Percentiles rank a stretch among this genome's conserved stretches.
Conservation (phyloP, 169 alveolate species). For the Plasmodium gallinaceum region DNA sequence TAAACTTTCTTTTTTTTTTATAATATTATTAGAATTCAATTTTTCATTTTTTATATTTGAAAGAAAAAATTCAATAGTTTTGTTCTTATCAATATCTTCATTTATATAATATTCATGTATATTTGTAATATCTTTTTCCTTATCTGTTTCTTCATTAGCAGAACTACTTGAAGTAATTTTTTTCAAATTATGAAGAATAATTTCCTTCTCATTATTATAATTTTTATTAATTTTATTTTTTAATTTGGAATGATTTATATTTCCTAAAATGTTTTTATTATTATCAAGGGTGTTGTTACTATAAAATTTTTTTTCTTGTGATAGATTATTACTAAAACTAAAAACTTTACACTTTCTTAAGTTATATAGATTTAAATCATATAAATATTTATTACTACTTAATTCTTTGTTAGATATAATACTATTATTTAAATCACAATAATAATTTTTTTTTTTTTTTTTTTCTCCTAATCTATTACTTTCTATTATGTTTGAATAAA, state of each 20-base stretch:
- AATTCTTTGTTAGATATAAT: constrained; percentile 34
- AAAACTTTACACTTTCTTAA: constrained; percentile 35
- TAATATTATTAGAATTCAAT: constrained; percentile 18
- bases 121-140: not conserved
- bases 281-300: not conserved
- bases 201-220: not conserved
- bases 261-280: not conserved
- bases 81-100: constrained; percentile 23
- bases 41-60: constrained; percentile 39
- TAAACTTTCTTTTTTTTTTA: not conserved
- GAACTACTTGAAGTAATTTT: not conserved
- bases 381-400: constrained; percentile 39
- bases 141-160: not conserved
- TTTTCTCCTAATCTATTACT: not conserved
- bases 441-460: constrained; percentile 1
- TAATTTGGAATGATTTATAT: not conserved
- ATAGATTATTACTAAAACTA: constrained; percentile 26
- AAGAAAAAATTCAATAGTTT: constrained; percentile 34
- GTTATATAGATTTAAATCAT: constrained; percentile 38
- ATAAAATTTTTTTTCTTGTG: no score
- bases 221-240: not conserved
- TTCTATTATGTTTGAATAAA: no score
- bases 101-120: not conserved
- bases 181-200: not conserved
- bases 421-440: not conserved